A percentile compares a stretch with the other conserved stretches of the same genome.
These are phyloP conservation scores for Cryptosporidium canis DNA, from an alignment of 169 alveolate species.

Conservation along the genomic window DNA sequence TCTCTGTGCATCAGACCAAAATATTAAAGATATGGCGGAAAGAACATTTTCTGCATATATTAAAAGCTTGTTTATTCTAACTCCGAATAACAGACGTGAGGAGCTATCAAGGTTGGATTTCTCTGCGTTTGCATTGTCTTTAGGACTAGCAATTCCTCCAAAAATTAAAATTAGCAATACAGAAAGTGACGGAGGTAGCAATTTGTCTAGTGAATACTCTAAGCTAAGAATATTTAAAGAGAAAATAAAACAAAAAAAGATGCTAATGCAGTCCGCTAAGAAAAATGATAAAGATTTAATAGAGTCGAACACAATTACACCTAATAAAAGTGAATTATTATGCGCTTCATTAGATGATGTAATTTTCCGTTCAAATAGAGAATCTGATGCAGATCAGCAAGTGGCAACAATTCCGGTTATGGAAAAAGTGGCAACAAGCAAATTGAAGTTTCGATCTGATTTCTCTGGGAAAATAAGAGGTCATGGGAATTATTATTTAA, in stretches of 20 bases:
- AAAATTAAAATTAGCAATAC: conserved; percentile 5
- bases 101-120: background rate
- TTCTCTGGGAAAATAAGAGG: conserved; percentile 48
- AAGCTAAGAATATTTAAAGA: conserved; percentile 58
- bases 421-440: background rate
- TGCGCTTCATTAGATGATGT: background rate
- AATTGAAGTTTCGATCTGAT: conserved; percentile 61
- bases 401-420: background rate
- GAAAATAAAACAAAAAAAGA: conserved; percentile 34
- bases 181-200: background rate
- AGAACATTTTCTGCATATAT: conserved; percentile 63
- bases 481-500: conserved; percentile 5
- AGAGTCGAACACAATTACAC: background rate
- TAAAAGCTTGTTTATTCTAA: conserved; percentile 35
- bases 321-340: background rate
- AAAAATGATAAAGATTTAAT: background rate
- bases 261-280: background rate
- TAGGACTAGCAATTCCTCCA: conserved; percentile 49
- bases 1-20: conserved; percentile 47
- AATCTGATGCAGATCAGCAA: background rate
- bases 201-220: background rate
- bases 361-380: background rate
- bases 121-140: conserved; percentile 30
- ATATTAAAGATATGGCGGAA: conserved; percentile 49
- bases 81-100: background rate